Percentiles rank a stretch among this genome's conserved stretches.
These are phyloP conservation scores for Magnolia officinalis DNA, from an alignment of 164 flowering plant genomes.

Conservation along the genomic window DNA sequence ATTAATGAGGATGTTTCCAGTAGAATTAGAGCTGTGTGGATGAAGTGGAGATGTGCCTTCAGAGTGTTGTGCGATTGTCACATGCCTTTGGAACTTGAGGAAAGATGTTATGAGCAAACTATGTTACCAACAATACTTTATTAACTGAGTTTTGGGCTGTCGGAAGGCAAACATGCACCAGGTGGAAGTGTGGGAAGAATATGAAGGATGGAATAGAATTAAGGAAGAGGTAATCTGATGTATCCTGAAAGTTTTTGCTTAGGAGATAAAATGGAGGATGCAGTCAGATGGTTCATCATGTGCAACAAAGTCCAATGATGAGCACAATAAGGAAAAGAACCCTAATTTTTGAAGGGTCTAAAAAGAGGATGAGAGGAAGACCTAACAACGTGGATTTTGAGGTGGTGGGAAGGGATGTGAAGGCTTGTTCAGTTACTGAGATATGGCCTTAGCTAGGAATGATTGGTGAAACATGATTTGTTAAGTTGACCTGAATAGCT, in stretches of 20 bases:
- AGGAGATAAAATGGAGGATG: not conserved
- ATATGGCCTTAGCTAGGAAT: too few relatives aligned
- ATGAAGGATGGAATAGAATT: not conserved
- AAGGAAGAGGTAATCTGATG: too few relatives aligned
- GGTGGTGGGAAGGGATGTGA: not conserved
- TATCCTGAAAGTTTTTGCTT: not conserved
- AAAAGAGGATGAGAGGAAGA: not conserved
- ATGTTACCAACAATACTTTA: not conserved
- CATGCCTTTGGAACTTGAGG: not conserved
- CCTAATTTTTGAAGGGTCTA: not conserved
- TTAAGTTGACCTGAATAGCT: too few relatives aligned
- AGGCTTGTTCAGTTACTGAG: not conserved
- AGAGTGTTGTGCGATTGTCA: not conserved
- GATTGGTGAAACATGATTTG: too few relatives aligned
- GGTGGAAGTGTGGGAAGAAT: not conserved
- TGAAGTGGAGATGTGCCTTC: not conserved
- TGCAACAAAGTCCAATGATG: not conserved
- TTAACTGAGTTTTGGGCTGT: not conserved
- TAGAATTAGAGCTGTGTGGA: not conserved
- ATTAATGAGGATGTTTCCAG: not conserved
- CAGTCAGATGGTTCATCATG: not conserved
- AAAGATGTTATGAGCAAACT: not conserved
- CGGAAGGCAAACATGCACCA: not conserved
- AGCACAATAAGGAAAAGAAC: not conserved
- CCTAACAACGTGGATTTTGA: too few relatives aligned